Evolutionary conservation across 1,284 basidiomycete species (phyloP).

Genomic region (Entoloma clypeatum): DNA sequence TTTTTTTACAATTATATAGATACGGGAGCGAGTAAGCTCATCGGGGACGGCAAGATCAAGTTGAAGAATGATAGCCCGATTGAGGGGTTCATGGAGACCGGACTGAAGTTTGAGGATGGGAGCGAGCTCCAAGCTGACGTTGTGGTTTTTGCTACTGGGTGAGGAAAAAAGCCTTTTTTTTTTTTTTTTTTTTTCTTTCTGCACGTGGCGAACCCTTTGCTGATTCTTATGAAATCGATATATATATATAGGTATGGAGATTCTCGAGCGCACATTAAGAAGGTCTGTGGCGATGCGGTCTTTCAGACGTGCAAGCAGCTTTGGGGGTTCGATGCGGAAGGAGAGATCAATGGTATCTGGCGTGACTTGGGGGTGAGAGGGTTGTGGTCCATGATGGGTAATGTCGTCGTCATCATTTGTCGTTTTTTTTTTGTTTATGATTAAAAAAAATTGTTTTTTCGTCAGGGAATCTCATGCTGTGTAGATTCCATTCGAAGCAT

Average conservation of each 20-base stretch:
- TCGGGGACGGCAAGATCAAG: slow-evolving; percentile 68
- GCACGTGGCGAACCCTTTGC: slow-evolving; percentile 1
- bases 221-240: slow-evolving; percentile 2
- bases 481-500: slow-evolving; percentile 44
- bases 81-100: slow-evolving; percentile 45
- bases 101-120: slow-evolving; percentile 62
- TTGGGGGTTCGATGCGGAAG: slow-evolving; percentile 64
- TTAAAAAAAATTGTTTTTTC: slow-evolving; percentile 1
- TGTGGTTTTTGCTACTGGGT: slow-evolving; percentile 63
- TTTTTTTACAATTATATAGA: slow-evolving; percentile 35
- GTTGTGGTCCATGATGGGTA: slow-evolving; percentile 50
- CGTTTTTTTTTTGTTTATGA: neutral
- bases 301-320: slow-evolving; percentile 44
- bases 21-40: slow-evolving; percentile 58
- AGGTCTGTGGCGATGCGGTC: slow-evolving; percentile 45
- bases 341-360: slow-evolving; percentile 55
- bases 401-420: neutral
- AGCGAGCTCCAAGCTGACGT: slow-evolving; percentile 58
- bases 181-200: neutral
- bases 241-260: slow-evolving; percentile 17
- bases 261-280: slow-evolving; percentile 24
- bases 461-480: slow-evolving; percentile 42
- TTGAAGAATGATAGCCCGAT: slow-evolving; percentile 61
- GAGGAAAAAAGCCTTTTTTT: too few relatives aligned
- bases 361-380: slow-evolving; percentile 49